Evolutionary conservation across 1,284 basidiomycete genomes (phyloP).

Genomic region (Calocybe gambosa): DNA sequence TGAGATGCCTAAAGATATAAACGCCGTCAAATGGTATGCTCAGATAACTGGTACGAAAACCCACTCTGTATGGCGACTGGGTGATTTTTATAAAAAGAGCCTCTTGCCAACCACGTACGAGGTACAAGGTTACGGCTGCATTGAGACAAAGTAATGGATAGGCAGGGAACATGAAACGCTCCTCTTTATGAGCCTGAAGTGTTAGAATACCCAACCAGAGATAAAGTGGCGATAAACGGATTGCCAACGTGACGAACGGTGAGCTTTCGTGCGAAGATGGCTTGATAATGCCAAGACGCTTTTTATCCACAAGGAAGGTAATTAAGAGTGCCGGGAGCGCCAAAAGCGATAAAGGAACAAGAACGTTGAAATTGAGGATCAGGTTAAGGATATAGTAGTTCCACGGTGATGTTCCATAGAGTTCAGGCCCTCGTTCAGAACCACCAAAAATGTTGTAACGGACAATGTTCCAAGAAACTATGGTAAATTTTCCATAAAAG

Average conservation of each 20-base stretch:
- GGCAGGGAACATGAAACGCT: constrained; percentile 95
- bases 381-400: constrained; percentile 84
- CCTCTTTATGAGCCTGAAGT: constrained; percentile 92
- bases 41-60: constrained; percentile 19
- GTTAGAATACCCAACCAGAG: constrained; percentile 82
- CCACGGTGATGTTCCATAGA: constrained; percentile 91
- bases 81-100: constrained; percentile 67
- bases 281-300: constrained; percentile 66
- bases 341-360: constrained; percentile 73
- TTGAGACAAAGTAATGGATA: constrained; percentile 94
- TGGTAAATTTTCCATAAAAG: constrained; percentile 74
- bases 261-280: constrained; percentile 59
- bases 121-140: constrained; percentile 80
- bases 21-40: constrained; percentile 4
- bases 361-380: constrained; percentile 88
- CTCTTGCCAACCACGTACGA: constrained; percentile 84
- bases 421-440: constrained; percentile 72
- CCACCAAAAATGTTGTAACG: constrained; percentile 90
- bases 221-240: constrained; percentile 84
- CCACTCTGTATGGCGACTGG: constrained; percentile 77
- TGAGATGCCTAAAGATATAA: constrained; percentile 58
- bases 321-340: constrained; percentile 78
- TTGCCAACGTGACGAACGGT: constrained; percentile 68
- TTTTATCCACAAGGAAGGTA: constrained; percentile 71
- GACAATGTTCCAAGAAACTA: constrained; percentile 93